A percentile compares a stretch with the other conserved stretches of the same genome.
Conservation (phyloP, 129 eudicot genomes). For the Centella asiatica region DNA sequence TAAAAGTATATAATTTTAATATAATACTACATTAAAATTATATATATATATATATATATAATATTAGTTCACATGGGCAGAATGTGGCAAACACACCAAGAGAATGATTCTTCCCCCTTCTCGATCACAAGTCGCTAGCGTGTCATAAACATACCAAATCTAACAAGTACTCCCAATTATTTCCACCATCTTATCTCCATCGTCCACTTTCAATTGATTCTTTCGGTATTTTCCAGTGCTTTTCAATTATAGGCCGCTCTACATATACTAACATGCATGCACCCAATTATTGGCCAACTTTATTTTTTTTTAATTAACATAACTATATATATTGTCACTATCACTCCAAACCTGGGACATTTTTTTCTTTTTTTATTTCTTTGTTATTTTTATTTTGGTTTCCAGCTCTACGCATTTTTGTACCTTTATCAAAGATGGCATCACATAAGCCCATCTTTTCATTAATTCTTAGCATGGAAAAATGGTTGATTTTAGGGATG, state of each 20-base stretch:
- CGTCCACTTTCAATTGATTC: slow-evolving; percentile 19
- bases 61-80: too few relatives aligned
- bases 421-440: not conserved
- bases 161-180: too few relatives aligned
- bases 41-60: too few relatives aligned
- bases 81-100: too few relatives aligned
- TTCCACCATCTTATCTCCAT: slow-evolving; percentile 20
- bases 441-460: slow-evolving; percentile 4
- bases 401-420: not conserved
- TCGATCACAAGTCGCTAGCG: too few relatives aligned
- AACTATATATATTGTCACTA: not conserved
- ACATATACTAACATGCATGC: slow-evolving; percentile 2
- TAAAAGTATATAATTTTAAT: too few relatives aligned
- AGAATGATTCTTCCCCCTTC: too few relatives aligned
- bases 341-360: slow-evolving; percentile 9
- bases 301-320: not conserved
- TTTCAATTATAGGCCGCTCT: not conserved
- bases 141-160: too few relatives aligned
- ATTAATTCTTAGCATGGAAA: too few relatives aligned
- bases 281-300: slow-evolving; percentile 8
- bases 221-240: slow-evolving; percentile 5
- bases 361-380: not conserved
- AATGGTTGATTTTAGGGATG: slow-evolving; percentile 1
- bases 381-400: not conserved
- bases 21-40: too few relatives aligned